These are phyloP conservation scores for Crinitomyces ghanaensis DNA, from an alignment of 805 yeast species.

Conservation along the genomic window DNA sequence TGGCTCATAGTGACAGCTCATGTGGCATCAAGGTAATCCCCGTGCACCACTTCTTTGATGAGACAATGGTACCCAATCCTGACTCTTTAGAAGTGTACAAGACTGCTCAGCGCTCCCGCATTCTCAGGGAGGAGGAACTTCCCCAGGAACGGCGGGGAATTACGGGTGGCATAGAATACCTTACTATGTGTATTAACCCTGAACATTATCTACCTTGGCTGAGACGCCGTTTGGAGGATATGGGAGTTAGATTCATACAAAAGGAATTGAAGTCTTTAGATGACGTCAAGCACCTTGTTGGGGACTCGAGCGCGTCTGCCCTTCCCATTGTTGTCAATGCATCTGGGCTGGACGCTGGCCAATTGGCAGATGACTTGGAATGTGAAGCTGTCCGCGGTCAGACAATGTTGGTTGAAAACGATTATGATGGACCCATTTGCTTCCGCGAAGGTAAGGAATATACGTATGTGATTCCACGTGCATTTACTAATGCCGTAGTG, in stretches of 20 bases:
- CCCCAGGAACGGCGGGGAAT: slow-evolving; percentile 9
- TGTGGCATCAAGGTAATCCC: slow-evolving; percentile 10
- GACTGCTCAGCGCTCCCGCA: slow-evolving; percentile 10
- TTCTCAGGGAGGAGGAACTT: slow-evolving; percentile 9
- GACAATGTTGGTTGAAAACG: slow-evolving; percentile 14
- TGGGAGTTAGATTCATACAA: slow-evolving; percentile 13
- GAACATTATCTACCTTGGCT: slow-evolving; percentile 14
- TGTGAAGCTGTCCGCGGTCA: slow-evolving; percentile 15
- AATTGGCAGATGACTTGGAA: slow-evolving; percentile 8
- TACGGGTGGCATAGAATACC: slow-evolving; percentile 15
- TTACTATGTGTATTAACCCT: slow-evolving; percentile 13
- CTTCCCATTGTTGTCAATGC: slow-evolving; percentile 11
- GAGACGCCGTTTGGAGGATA: slow-evolving; percentile 8
- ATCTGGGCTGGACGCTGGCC: slow-evolving; percentile 13
- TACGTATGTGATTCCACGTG: slow-evolving; percentile 15
- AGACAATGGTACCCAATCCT: slow-evolving; percentile 9
- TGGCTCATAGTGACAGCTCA: slow-evolving; percentile 10
- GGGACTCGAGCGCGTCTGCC: slow-evolving; percentile 2
- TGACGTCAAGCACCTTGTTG: slow-evolving; percentile 1
- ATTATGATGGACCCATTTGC: slow-evolving; percentile 12
- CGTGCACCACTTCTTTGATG: slow-evolving; percentile 10
- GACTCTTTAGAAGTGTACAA: slow-evolving; percentile 7
- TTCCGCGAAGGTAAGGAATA: slow-evolving; percentile 12
- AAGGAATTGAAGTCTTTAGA: slow-evolving; percentile 4
- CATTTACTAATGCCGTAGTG: slow-evolving; percentile 13